Percentiles rank a stretch among this genome's conserved stretches.
These are phyloP conservation scores for Ulmus americana DNA, from an alignment of 331 rosid species.

Conservation along the genomic window DNA sequence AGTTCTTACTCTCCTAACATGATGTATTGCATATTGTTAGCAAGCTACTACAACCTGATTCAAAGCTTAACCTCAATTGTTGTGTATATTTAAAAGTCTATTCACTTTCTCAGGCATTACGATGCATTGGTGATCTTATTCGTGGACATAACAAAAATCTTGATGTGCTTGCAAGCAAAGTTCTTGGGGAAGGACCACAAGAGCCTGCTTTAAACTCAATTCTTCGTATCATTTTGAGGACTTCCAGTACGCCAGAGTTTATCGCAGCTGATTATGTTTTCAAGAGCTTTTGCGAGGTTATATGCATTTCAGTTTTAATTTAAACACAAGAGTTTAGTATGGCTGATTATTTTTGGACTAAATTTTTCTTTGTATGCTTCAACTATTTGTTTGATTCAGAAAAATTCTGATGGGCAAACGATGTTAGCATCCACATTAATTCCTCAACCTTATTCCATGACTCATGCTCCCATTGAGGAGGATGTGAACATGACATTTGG, in stretches of 20 bases:
- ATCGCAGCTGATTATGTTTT: slow-evolving; percentile 82
- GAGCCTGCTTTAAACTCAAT: slow-evolving; percentile 86
- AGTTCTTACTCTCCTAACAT: neutral
- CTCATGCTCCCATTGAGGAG: slow-evolving; percentile 60
- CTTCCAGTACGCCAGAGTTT: slow-evolving; percentile 78
- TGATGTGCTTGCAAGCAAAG: slow-evolving; percentile 70
- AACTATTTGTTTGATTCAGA: slow-evolving; percentile 43
- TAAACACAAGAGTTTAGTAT: slow-evolving; percentile 9
- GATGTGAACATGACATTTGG: slow-evolving; percentile 93
- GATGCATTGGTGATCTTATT: slow-evolving; percentile 74
- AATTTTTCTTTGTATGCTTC: neutral
- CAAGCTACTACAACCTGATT: neutral
- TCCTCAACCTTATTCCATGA: slow-evolving; percentile 76
- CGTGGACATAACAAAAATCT: slow-evolving; percentile 67
- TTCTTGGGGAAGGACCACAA: slow-evolving; percentile 76
- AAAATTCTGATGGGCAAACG: slow-evolving; percentile 69
- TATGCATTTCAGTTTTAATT: neutral
- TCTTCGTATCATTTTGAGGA: slow-evolving; percentile 72
- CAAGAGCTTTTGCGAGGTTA: slow-evolving; percentile 87
- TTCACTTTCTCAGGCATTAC: slow-evolving; percentile 49
- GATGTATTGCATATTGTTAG: neutral
- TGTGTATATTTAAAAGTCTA: neutral
- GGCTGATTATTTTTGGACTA: slow-evolving; percentile 7
- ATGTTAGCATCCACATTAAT: slow-evolving; percentile 88
- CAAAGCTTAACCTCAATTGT: neutral